Base-by-base conservation (phyloP, 2,329 filamentous ascomycete species). In the Sphaerulina musiva region DNA sequence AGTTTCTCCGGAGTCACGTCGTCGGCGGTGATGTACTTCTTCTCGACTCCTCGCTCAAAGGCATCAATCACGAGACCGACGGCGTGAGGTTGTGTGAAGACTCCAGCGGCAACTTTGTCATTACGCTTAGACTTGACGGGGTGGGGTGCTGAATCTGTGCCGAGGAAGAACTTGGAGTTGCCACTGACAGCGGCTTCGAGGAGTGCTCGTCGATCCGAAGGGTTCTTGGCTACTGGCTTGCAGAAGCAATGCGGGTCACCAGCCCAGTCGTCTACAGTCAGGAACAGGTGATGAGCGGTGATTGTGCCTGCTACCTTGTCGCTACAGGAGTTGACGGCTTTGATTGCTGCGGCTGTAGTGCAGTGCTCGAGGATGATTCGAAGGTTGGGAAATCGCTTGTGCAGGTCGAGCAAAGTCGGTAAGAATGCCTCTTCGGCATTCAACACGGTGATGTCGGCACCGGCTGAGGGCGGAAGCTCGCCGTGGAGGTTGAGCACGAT, bases 401-500 rank as follows among this genome's bases (percentile, higher is more conserved):
- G 88, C 1, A 97, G 79, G 14, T 80, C 79, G 59, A 80, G 76
- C 34, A 96, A 77, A 0, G 85, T 92, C 0, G 91, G 91, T 7
- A 97, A 76, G 73, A 97, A 97, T 2, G 76, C 77, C 58, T 83
- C 79, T 70, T 91, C 87, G 17, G 85, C 85, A 63, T 85, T 87
- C 59, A 89, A 73, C 3, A 72, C 68, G 8, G 69, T 71, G 58
- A 72, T 68, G 56, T 72, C 67, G 45, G 66, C 60, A 50, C 62
- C 66, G 43, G 70, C 69, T 59, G 76, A 76, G 1, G 78, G 78
- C 0, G 83, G 85, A n/a, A 85, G 82, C 73, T 96, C 92, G 61
- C 91, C 92, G 69, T 97, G 91, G n/a, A 97, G 76, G 73, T 96
- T 96, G 41, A 95, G 78, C n/a, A 95, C 80, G 68, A 95, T 77